Conservation (phyloP, 1,284 basidiomycete genomes). For the Sanghuangporus sanghuang region DNA sequence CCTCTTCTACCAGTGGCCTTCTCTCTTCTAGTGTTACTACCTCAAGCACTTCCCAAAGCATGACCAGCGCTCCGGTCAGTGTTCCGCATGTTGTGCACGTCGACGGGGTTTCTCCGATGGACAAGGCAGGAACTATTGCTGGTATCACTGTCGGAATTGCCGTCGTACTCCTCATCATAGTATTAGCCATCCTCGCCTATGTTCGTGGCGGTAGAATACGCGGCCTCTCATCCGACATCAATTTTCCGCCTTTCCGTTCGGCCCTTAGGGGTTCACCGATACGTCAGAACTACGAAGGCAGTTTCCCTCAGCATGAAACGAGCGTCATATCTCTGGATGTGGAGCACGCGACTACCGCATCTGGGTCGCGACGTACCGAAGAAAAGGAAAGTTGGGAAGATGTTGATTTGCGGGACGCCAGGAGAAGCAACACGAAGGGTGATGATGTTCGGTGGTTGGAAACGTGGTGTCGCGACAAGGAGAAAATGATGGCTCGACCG, state of each 20-base stretch:
- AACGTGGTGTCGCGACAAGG: conserved; percentile 7
- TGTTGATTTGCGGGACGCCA: not conserved
- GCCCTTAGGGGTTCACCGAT: not conserved
- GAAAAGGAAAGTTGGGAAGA: not conserved
- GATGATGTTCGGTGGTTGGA: conserved; percentile 12
- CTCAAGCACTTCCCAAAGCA: not conserved
- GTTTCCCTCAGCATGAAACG: not conserved
- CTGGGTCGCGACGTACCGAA: not conserved
- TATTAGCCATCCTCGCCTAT: not conserved
- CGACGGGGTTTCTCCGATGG: not conserved
- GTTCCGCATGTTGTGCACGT: not conserved
- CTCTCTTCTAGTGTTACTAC: not conserved
- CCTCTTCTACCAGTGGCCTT: not conserved
- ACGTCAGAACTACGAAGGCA: not conserved
- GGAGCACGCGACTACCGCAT: not conserved
- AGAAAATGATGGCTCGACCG: not conserved
- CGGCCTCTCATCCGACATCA: not conserved
- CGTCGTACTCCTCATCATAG: not conserved
- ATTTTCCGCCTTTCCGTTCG: not conserved
- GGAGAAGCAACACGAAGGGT: not conserved
- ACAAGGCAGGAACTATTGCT: not conserved
- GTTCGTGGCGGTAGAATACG: not conserved
- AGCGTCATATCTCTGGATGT: not conserved
- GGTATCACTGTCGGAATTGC: not conserved
- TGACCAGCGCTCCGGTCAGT: not conserved